Evolutionary conservation across 352 stramenopile species (phyloP).

Genomic region (Bremia lactucae): DNA sequence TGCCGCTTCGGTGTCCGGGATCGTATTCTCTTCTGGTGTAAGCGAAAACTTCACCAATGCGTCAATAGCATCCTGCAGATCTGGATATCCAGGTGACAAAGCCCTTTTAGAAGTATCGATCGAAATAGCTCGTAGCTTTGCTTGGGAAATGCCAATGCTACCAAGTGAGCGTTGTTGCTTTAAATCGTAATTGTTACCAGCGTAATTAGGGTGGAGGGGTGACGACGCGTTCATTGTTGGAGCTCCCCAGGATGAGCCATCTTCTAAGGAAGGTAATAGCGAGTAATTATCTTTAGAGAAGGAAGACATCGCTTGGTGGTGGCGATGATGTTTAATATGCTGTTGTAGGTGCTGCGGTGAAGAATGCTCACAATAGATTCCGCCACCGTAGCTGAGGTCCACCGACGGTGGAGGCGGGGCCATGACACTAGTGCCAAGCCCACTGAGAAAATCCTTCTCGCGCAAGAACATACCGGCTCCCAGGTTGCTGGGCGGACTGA

Average conservation of each 20-base stretch:
- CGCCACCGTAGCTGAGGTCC: constrained; percentile 20
- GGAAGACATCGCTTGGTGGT: constrained; percentile 26
- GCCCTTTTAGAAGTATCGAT: constrained; percentile 19
- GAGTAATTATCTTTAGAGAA: constrained; percentile 63
- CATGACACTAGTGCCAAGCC: constrained; percentile 18
- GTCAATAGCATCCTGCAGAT: constrained; percentile 82
- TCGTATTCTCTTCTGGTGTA: constrained; percentile 33
- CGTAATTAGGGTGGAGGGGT: constrained; percentile 43
- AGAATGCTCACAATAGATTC: constrained; percentile 27
- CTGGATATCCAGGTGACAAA: constrained; percentile 43
- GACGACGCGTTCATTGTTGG: constrained; percentile 11
- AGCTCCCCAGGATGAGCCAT: constrained; percentile 34
- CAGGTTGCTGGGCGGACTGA: constrained; percentile 29
- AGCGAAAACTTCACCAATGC: constrained; percentile 82
- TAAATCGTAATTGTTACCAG: constrained; percentile 28
- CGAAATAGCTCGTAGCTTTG: constrained; percentile 16
- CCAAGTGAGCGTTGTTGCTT: constrained; percentile 28
- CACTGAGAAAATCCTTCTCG: constrained; percentile 33
- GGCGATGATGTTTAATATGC: constrained; percentile 16
- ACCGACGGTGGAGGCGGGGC: constrained; percentile 19
- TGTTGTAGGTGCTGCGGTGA: constrained; percentile 14
- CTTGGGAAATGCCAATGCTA: constrained; percentile 21
- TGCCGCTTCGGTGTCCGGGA: constrained; percentile 23
- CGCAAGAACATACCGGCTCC: constrained; percentile 46
- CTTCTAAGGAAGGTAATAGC: constrained; percentile 50